Evolutionary conservation across 192 early-diverging fungal species (phyloP).

Genomic region (Coemansia reversa): DNA sequence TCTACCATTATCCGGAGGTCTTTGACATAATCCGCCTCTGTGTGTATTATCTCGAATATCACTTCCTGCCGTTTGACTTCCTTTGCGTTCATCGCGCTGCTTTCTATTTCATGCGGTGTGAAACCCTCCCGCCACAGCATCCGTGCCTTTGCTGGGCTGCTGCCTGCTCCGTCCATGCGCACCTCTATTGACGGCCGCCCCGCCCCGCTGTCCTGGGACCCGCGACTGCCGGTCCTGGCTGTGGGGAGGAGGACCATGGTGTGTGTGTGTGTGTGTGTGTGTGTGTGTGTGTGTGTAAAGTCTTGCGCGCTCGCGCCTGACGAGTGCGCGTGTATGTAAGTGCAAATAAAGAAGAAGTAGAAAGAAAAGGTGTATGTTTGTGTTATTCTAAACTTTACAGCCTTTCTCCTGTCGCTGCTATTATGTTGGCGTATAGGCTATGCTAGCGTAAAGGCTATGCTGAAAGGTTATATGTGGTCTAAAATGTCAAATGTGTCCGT

Average conservation of each 20-base stretch:
- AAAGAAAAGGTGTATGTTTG: constrained; percentile 4
- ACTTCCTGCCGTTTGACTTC: constrained; percentile 91
- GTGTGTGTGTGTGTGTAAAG: not conserved
- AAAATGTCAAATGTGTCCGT: not conserved
- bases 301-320: not conserved
- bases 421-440: not conserved
- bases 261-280: no score
- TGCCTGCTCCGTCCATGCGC: constrained; percentile 14
- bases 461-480: no score
- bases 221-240: constrained; percentile 11
- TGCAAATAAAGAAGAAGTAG: constrained; percentile 8
- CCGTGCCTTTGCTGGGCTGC: constrained; percentile 48
- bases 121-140: constrained; percentile 59
- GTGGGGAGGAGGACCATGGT: constrained; percentile 37
- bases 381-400: not conserved
- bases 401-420: not conserved
- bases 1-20: constrained; percentile 84
- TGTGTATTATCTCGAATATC: constrained; percentile 88
- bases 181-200: constrained; percentile 26
- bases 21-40: constrained; percentile 86
- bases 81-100: constrained; percentile 59
- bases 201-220: constrained; percentile 24
- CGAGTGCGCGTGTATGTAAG: not conserved
- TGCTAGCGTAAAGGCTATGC: no score
- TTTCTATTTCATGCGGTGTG: constrained; percentile 59